These are phyloP conservation scores for Amorphotheca resinae DNA, from an alignment of 495 filamentous ascomycete genomes.

Conservation along the genomic window DNA sequence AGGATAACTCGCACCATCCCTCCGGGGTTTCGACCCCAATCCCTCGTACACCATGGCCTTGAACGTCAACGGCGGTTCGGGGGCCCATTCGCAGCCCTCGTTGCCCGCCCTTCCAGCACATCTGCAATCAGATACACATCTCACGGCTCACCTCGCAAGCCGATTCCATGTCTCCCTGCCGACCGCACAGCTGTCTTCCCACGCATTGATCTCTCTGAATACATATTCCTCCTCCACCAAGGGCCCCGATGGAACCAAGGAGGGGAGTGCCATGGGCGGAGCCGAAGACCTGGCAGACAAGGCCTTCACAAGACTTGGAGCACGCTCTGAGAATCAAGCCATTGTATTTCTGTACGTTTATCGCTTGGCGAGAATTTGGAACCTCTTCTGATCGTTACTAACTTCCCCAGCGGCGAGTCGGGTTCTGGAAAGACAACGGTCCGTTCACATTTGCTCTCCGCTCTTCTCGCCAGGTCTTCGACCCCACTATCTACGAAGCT, in stretches of 20 bases:
- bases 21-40: slow-evolving; percentile 20
- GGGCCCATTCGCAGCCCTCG: slow-evolving; percentile 78
- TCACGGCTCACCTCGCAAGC: slow-evolving; percentile 91
- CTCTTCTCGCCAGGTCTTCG: slow-evolving; percentile 73
- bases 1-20: too few species aligned
- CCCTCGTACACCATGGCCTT: slow-evolving; percentile 11
- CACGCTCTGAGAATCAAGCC: slow-evolving; percentile 84
- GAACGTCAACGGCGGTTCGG: slow-evolving; percentile 29
- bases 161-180: slow-evolving; percentile 86
- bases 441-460: slow-evolving; percentile 72
- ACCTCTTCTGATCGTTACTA: background rate
- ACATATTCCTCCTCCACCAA: slow-evolving; percentile 81
- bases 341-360: slow-evolving; percentile 74
- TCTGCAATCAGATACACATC: slow-evolving; percentile 88
- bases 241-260: slow-evolving; percentile 76
- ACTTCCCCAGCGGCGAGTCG: slow-evolving; percentile 63
- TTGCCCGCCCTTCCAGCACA: slow-evolving; percentile 79
- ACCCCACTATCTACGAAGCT: slow-evolving; percentile 88
- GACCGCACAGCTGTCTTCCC: slow-evolving; percentile 75
- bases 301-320: slow-evolving; percentile 74
- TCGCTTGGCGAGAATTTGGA: background rate
- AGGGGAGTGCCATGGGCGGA: slow-evolving; percentile 74
- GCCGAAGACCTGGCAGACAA: slow-evolving; percentile 81
- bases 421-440: slow-evolving; percentile 93
- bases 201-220: slow-evolving; percentile 82